These are phyloP conservation scores for Neurospora sp. DNA, from an alignment of 495 filamentous ascomycete genomes.

Conservation along the genomic window DNA sequence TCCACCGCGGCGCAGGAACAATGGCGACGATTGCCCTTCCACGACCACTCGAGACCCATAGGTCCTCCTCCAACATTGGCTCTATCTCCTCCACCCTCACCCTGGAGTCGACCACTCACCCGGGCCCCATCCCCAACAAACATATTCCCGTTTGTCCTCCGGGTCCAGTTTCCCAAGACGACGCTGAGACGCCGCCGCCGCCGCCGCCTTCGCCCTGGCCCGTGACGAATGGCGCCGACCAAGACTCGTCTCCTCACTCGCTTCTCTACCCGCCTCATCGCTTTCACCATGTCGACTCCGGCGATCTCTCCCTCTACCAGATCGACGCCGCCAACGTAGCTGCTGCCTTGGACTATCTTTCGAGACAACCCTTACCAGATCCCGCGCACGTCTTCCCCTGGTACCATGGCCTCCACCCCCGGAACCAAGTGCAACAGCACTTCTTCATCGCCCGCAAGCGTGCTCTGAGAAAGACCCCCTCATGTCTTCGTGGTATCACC, in stretches of 20 bases:
- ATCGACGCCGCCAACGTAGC: constrained; percentile 60
- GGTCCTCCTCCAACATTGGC: constrained; percentile 36
- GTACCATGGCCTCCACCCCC: constrained; percentile 88
- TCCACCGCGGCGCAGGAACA: constrained; percentile 6
- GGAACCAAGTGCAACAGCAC: constrained; percentile 76
- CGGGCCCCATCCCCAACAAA: constrained; percentile 71
- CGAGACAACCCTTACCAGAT: constrained; percentile 72
- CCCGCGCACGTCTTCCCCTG: constrained; percentile 86
- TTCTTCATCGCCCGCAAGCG: constrained; percentile 79
- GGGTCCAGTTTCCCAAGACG: constrained; percentile 52
- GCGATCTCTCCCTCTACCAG: constrained; percentile 55
- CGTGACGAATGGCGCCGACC: constrained; percentile 26
- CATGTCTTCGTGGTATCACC: constrained; percentile 70
- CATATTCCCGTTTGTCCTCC: constrained; percentile 79
- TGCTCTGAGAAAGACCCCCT: constrained; percentile 59
- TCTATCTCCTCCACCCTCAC: constrained; percentile 39
- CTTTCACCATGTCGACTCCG: constrained; percentile 43
- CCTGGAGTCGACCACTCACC: constrained; percentile 38
- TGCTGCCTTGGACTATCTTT: constrained; percentile 60
- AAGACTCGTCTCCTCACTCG: constrained; percentile 44
- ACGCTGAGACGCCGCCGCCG: constrained; percentile 36
- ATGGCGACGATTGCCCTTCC: constrained; percentile 47
- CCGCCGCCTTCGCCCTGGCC: constrained; percentile 51
- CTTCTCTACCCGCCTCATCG: constrained; percentile 65
- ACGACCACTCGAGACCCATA: constrained; percentile 38